Base-by-base conservation (phyloP, 208 protist species). In the Leishmania tropica region DNA sequence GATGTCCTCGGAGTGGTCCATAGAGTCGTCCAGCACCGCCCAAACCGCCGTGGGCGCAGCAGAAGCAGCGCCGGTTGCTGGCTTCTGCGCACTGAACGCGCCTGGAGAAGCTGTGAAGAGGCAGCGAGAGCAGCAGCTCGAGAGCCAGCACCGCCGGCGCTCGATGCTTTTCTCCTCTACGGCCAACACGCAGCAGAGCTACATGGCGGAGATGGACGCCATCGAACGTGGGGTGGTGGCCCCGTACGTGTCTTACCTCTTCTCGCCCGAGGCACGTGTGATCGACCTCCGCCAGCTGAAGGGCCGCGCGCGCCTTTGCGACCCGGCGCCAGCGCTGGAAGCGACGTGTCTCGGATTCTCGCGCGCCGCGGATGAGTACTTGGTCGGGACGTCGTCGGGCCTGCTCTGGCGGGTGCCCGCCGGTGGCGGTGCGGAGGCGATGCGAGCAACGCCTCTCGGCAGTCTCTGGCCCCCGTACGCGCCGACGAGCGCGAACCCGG, bases 231-330 rank as follows among this genome's bases (percentile, higher is more conserved):
- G 87, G 19, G 64, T 72, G 13, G 78, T 83, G 40, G 84, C 79
- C 4, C 87, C 87, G 24, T 85, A 92, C 75, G 65, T 85, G 19
- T 84, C 89, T 13, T 95, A 93, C 78, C 84, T 95, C 74, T 95
- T 93, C 75, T 83, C 87, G 1, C 86, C 89, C 13, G 74, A 85
- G 28, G 87, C 81, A 21, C 83, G 81, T 3, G 71, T 90, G n/a
- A 47, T 89, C 13, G 89, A 92, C 58, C 79, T 92, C n/a, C 76
- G 79, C 21, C 64, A 79, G 21, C 54, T 87, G 45, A 71, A 83
- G 45, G 54, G 72, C 64, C 67, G 67, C 31, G 54, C 72, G 86
- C 35, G 58, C 47, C 72, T 19, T 67, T 51, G 53, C 51, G 58
- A 75, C 37, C 65, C 75, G 68, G 15, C 81, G 53, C 58, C 75